These are phyloP conservation scores for grape (Vitis vinifera) DNA, from an alignment of 164 flowering plant genomes.

Conservation along the genomic window DNA sequence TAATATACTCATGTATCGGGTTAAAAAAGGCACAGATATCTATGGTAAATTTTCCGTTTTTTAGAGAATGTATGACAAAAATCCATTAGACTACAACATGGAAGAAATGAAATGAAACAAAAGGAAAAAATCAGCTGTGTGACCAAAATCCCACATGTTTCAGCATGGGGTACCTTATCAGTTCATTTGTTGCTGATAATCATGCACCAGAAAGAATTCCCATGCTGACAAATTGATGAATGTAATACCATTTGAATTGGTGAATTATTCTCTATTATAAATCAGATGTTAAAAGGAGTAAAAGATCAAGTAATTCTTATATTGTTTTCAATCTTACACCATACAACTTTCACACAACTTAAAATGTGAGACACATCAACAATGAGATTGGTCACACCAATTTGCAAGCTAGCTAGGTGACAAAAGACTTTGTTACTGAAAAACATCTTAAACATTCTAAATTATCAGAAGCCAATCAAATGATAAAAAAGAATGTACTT, in stretches of 20 bases:
- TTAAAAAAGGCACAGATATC: background rate
- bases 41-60: background rate
- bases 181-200: background rate
- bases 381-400: too few relatives aligned
- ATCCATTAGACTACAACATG: background rate
- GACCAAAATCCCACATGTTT: background rate
- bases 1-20: background rate
- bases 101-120: background rate
- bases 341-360: too few relatives aligned
- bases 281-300: background rate
- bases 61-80: background rate
- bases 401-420: too few relatives aligned
- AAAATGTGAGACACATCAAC: background rate
- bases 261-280: background rate
- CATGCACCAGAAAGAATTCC: background rate
- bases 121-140: background rate
- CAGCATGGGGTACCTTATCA: background rate
- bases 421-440: background rate
- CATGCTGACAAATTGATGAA: background rate
- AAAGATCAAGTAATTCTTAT: background rate
- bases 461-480: background rate
- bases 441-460: background rate
- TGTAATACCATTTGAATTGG: background rate
- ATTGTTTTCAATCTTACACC: background rate
- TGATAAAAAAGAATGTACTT: constrained; percentile 50